Evolutionary conservation across 805 yeast species (phyloP), one percentile per base, ranked within the genome.

Genomic region (Alloascoidea africana): DNA sequence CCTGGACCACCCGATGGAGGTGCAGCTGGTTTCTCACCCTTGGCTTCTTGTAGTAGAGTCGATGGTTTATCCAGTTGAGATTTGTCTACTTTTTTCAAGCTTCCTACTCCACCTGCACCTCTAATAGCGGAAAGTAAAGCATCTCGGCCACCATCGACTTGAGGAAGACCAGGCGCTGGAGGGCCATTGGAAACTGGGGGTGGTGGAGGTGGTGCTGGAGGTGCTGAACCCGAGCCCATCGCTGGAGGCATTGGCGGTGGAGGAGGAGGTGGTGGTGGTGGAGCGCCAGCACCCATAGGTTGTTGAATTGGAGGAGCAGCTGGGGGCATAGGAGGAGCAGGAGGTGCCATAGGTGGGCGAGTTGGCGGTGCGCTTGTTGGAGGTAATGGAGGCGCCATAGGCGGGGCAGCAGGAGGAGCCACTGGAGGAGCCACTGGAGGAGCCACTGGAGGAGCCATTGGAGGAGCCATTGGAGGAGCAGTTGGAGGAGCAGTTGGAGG

Each of bases 91-190:
- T 77, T 84, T 44, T 66, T 73, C 46, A 89, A 66, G 4, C 72
- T 50, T 0, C 79, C 77, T 3, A 87, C 30, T 27, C 89, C 87
- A 11, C 76, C 79, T 0, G 95, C 76, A 30, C 77, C 73, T 47
- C 95, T 67, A 46, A 89, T 89, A 1, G 96, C 84, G 0, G 93
- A 82, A 42, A 89, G 62, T 33, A 89, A 64, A 0, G 94, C 94
- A 54, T 82, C 94, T 47, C 94, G 64, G 0, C 76, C 77, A 2
- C 62, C 58, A 45, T 68, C 86, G 3, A 60, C 73, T 36, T 47
- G 57, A 39, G 50, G 62, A 42, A 40, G 58, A 39, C 42, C 61
- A 14, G 58, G 50, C 1, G 60, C 63, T 5, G 66, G 49, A 4
- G 50, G 41, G 5, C 43, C 48, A 5, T 36, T 42, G 3, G 34